phyloP scores from a whole-genome alignment of 2,329 filamentous ascomycete species.

The Pyrenochaeta sp. region DNA sequence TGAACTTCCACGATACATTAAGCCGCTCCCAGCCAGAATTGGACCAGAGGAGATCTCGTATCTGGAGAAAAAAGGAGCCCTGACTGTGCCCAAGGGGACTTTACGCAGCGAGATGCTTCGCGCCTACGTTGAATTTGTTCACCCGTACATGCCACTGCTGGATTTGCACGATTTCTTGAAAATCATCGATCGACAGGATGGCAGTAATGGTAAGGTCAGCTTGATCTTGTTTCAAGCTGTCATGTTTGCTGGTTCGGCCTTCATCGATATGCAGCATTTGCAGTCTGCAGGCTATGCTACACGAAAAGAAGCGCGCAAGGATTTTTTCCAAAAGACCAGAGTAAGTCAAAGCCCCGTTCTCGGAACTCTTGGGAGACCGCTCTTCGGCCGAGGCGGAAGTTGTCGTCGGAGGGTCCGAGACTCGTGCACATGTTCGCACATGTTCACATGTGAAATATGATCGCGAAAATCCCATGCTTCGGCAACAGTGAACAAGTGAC shows the following conservation, averaged over 20 bases:
- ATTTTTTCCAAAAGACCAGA: slow-evolving; percentile 88
- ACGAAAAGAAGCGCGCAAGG: slow-evolving; percentile 82
- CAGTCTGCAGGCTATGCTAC: slow-evolving; percentile 78
- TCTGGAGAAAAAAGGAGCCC: slow-evolving; percentile 82
- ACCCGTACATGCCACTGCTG: slow-evolving; percentile 92
- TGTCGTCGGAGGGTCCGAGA: slow-evolving; percentile 1
- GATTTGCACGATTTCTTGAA: slow-evolving; percentile 69
- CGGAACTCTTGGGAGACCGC: slow-evolving; percentile 3
- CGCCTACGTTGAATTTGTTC: slow-evolving; percentile 86
- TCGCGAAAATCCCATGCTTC: not conserved
- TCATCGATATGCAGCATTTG: slow-evolving; percentile 81
- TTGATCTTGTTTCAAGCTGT: slow-evolving; percentile 90
- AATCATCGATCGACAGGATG: slow-evolving; percentile 72
- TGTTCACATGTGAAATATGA: slow-evolving; percentile 16
- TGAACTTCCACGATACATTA: slow-evolving; percentile 74
- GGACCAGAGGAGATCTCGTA: slow-evolving; percentile 84
- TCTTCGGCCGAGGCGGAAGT: slow-evolving; percentile 17
- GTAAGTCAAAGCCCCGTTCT: slow-evolving; percentile 59
- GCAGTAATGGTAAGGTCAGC: slow-evolving; percentile 76
- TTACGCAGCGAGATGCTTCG: slow-evolving; percentile 84
- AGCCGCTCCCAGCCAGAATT: slow-evolving; percentile 79
- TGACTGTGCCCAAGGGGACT: slow-evolving; percentile 74
- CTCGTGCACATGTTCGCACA: slow-evolving; percentile 1
- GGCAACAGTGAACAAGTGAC: slow-evolving; percentile 4
- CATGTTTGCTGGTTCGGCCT: slow-evolving; percentile 92